Base-by-base conservation (phyloP, 306 rosid species). In the Malus orientalis region DNA sequence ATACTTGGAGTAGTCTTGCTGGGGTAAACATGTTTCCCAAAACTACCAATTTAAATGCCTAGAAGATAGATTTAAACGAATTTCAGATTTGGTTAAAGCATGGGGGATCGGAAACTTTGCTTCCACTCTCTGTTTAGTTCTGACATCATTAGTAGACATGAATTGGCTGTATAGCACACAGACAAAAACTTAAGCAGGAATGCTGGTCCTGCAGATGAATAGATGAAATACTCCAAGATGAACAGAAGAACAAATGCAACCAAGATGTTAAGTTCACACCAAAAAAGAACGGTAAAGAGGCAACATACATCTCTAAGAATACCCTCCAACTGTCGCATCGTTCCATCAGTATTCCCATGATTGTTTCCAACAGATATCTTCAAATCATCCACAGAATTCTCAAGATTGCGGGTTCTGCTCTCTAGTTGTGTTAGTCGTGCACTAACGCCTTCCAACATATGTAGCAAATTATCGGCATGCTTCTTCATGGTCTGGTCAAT, bases 371-470 rank as follows among this genome's bases (percentile, higher is more conserved):
- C 88, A 70, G 89, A 89, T 7, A 79, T 80, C 87, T 89, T 93
- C 86, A 93, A 83, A 82, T 91, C 95, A 80, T 93, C 95, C 81
- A 93, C 76, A 58, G 93, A 86, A 85, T 73, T 84, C 84, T 93
- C 98, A 75, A 93, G 90, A 67, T 85, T 83, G 78, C 83, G 84
- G 25, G 91, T 84, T 88, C 95, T 84, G 74, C 89, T 91, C 82
- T 93, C 98, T 64, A 93, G 81, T 75, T 93, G 97, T 18, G 93
- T 88, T 74, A 93, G 60, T 70, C 95, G 89, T 19, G 91, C 90
- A 80, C 98, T 83, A 83, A 93, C 88, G 81, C 91, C 93, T 78
- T 93, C 97, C 82, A 93, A 63, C 30, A 84, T 91, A 80, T 89
- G 88, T 63, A 89, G 85, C 84, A 93, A 78, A 86, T 81, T 90